phyloP scores from a whole-genome alignment of 2,329 filamentous ascomycete species.

The Penicillium sp. region DNA sequence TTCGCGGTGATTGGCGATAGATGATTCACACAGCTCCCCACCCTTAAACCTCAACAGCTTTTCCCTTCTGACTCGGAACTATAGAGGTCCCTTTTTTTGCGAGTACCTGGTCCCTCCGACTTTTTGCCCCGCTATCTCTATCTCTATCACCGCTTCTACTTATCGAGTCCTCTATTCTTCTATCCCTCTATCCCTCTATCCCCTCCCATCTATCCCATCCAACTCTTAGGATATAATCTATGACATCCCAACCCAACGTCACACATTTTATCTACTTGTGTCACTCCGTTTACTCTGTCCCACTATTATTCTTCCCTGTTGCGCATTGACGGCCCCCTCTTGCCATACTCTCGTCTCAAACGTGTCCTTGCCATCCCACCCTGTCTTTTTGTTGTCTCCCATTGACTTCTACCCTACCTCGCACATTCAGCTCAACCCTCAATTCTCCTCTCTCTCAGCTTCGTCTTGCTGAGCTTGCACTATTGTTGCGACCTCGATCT shows the following conservation, averaged over 20 bases:
- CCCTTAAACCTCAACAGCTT: conserved; percentile 15
- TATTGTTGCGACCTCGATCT: neutral
- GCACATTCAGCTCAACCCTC: neutral
- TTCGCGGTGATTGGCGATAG: conserved; percentile 22
- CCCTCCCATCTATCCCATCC: too few relatives aligned
- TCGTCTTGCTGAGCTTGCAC: conserved; percentile 1
- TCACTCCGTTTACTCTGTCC: conserved; percentile 15
- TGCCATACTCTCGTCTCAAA: neutral
- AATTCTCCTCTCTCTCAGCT: neutral
- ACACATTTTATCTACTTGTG: conserved; percentile 14
- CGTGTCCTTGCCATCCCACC: conserved; percentile 4
- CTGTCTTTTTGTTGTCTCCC: neutral
- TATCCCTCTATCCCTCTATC: neutral
- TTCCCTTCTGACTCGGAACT: conserved; percentile 4
- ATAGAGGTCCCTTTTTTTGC: neutral
- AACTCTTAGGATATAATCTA: too few relatives aligned
- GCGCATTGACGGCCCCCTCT: conserved; percentile 12
- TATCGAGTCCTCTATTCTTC: neutral
- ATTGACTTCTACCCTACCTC: neutral
- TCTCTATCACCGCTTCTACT: neutral
- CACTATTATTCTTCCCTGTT: conserved; percentile 19
- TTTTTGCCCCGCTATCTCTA: neutral
- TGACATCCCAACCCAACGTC: conserved; percentile 4
- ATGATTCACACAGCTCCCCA: conserved; percentile 18
- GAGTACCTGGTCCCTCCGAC: conserved; percentile 3